Conservation (phyloP, 2,329 filamentous ascomycete species). For the Talaromyces atroroseus region DNA sequence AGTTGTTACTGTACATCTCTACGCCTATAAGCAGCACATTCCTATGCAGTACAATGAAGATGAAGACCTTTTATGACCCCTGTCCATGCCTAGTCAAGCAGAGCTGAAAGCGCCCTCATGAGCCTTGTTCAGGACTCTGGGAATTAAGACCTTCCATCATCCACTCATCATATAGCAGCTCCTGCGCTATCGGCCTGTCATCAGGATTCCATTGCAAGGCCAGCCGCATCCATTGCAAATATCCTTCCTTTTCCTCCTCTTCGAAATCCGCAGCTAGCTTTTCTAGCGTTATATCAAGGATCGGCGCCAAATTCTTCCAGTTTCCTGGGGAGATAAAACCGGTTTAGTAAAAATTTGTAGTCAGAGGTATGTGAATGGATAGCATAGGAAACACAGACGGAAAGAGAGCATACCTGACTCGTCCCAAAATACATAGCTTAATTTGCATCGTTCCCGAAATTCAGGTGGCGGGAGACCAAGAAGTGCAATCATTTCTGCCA, state of each 20-base stretch:
- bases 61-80: too few species aligned
- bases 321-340: background rate
- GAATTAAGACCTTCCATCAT: background rate
- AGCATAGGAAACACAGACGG: too few species aligned
- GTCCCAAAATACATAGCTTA: constrained; percentile 15
- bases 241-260: constrained; percentile 1
- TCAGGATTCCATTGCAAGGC: constrained; percentile 1
- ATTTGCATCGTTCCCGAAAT: constrained; percentile 4
- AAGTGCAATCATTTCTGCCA: constrained; percentile 16
- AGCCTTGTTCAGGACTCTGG: background rate
- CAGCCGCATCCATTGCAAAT: constrained; percentile 1
- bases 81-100: too few species aligned
- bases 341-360: background rate
- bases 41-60: too few species aligned
- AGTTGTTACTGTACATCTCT: too few species aligned
- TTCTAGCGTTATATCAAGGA: background rate
- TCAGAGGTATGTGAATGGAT: too few species aligned
- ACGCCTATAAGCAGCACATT: too few species aligned
- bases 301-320: background rate
- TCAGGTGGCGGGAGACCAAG: constrained; percentile 14
- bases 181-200: background rate
- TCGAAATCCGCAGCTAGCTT: background rate
- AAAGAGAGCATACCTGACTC: constrained; percentile 5
- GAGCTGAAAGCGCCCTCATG: too few species aligned
- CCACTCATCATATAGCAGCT: constrained; percentile 2